Percentiles rank a stretch among this genome's conserved stretches.
Conservation (phyloP, 1,284 basidiomycete genomes). For the Boletus smithii region DNA sequence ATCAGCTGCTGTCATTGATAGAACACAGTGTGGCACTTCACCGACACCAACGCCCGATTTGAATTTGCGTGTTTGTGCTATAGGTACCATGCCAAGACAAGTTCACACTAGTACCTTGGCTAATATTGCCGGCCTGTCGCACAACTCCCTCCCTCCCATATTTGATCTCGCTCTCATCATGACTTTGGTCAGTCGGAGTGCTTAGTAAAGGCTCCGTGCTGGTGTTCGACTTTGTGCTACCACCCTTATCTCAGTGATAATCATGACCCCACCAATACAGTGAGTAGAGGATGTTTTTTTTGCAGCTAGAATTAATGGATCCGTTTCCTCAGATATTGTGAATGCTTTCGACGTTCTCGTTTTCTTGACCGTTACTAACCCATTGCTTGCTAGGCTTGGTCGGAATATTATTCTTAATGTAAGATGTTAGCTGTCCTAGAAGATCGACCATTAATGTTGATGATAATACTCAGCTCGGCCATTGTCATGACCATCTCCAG, state of each 20-base stretch:
- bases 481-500: slow-evolving; percentile 20
- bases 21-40: no score
- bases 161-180: background rate
- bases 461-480: slow-evolving; percentile 17
- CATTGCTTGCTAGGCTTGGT: slow-evolving; percentile 15
- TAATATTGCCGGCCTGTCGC: slow-evolving; percentile 4
- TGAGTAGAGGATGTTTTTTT: slow-evolving; percentile 13
- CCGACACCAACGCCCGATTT: no score
- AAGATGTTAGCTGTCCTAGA: background rate
- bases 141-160: background rate
- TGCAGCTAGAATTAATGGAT: background rate
- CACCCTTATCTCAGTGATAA: background rate
- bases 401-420: slow-evolving; percentile 26
- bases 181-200: no score
- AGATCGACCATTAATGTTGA: background rate
- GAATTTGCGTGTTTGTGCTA: no score
- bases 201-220: no score
- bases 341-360: background rate
- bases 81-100: no score
- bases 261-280: slow-evolving; percentile 17
- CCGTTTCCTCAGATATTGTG: slow-evolving; percentile 19
- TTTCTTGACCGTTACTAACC: background rate
- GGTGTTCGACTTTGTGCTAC: no score
- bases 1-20: no score
- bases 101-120: no score